Conservation (phyloP, 441 rosid genomes). For the Populus hybrid region DNA sequence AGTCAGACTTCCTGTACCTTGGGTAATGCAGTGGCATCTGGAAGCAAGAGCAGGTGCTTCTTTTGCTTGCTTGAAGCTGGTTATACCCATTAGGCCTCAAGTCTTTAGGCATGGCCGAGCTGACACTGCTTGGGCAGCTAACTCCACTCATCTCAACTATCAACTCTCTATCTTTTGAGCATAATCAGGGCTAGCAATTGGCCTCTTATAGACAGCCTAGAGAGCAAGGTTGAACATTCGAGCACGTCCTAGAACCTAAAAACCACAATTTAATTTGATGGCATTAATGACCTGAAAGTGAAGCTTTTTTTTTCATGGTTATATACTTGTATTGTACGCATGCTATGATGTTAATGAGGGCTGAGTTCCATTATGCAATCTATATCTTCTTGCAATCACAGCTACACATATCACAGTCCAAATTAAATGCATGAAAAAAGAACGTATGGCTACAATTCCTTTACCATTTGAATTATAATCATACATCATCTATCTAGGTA, state of each 20-base stretch:
- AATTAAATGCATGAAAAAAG: slow-evolving; percentile 6
- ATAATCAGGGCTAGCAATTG: background rate
- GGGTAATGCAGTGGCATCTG: slow-evolving; percentile 60
- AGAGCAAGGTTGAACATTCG: background rate
- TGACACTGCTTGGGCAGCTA: slow-evolving; percentile 13
- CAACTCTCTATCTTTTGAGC: too few species aligned
- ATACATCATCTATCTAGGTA: background rate
- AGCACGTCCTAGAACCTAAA: slow-evolving; percentile 15
- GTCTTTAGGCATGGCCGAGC: slow-evolving; percentile 5
- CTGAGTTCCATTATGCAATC: background rate
- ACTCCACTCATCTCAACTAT: slow-evolving; percentile 25
- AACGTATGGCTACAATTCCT: background rate
- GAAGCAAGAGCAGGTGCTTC: slow-evolving; percentile 23
- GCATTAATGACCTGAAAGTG: slow-evolving; percentile 11
- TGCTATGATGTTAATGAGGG: background rate
- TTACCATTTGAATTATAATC: background rate
- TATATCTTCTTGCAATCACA: slow-evolving; percentile 3
- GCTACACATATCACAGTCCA: slow-evolving; percentile 8
- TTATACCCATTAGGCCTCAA: slow-evolving; percentile 19
- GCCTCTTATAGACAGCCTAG: slow-evolving; percentile 28
- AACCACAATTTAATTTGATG: slow-evolving; percentile 11
- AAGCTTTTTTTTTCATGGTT: background rate
- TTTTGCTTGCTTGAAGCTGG: slow-evolving; percentile 17
- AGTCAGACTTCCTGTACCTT: slow-evolving; percentile 44
- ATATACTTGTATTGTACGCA: slow-evolving; percentile 1